Evolutionary conservation across 768 basidiomycete species (phyloP), one percentile per base, ranked within the genome.

Genomic region (Gautieria morchelliformis): DNA sequence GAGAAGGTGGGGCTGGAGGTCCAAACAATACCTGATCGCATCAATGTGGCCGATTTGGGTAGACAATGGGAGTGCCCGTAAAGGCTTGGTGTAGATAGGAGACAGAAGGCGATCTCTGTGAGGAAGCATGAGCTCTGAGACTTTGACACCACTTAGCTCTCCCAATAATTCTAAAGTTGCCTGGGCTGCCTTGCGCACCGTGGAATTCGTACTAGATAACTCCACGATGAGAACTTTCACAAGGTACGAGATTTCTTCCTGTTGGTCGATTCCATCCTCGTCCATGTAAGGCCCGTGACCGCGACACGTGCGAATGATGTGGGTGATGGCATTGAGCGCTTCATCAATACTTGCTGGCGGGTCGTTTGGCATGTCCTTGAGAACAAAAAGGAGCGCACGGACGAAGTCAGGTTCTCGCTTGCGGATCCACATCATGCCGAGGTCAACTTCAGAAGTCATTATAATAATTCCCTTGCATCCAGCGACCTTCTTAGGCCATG

Each of bases 1-100:
- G 1, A 93, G 84, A 24, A 98, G 78, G 0, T 92, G 89, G 10
- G 96, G 94, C 27, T 89, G 81, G 35, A 97, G 74, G 58, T 82
- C 87, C 60, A 99, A 82, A 67, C 92, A 91, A 68, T 93, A 99
- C 10, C 94, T 88, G 59, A 98, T 84, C 17, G 93, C 93, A 64
- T 98, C 96, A 59, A 98, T 93, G 80, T 97, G 93, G 32, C 94
- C 96, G 58, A 98, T 96, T 69, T 98, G 96, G 64, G 92, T 91
- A 15, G 87, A 78, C 68, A 97, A 94, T 1, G 93, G 93, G 24
- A 99, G 78, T 0, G 96, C 96, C 53, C 96, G 79, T 19, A 99
- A 78, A 12, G 96, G 96, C 66, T 98, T 97, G n/a, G 89, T 90
- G 72, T 88, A 98, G 62, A 99, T 93, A 2, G 87, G 82, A 17